phyloP scores from a whole-genome alignment of 2,329 filamentous ascomycete genomes.

The Albifimbria verrucaria region DNA sequence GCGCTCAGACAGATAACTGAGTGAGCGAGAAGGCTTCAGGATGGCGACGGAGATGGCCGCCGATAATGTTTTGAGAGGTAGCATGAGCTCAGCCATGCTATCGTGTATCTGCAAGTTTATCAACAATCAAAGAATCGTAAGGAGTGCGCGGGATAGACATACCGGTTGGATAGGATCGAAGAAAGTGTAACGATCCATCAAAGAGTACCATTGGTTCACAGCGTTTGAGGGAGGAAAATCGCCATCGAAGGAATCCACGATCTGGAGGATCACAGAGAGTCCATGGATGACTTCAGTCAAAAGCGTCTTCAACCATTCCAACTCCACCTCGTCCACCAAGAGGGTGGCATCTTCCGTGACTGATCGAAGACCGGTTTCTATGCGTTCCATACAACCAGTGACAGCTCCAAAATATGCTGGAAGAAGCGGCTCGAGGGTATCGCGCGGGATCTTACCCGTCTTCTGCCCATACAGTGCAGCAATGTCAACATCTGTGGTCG shows the following conservation, averaged over 20 bases:
- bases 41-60: slow-evolving; percentile 69
- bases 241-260: slow-evolving; percentile 57
- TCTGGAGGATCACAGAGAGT: slow-evolving; percentile 69
- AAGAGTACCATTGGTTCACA: slow-evolving; percentile 69
- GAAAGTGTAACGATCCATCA: slow-evolving; percentile 67
- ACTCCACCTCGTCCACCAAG: slow-evolving; percentile 49
- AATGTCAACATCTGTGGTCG: slow-evolving; percentile 21
- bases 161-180: slow-evolving; percentile 57
- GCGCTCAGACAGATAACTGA: slow-evolving; percentile 37
- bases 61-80: slow-evolving; percentile 66
- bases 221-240: slow-evolving; percentile 55
- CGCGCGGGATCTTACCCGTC: slow-evolving; percentile 18
- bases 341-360: slow-evolving; percentile 47
- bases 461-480: slow-evolving; percentile 27
- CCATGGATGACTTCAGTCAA: slow-evolving; percentile 71
- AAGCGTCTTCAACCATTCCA: slow-evolving; percentile 59
- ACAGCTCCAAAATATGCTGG: slow-evolving; percentile 47
- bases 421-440: slow-evolving; percentile 42
- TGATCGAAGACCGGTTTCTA: slow-evolving; percentile 46
- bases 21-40: slow-evolving; percentile 61
- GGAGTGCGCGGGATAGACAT: slow-evolving; percentile 7
- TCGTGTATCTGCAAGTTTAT: slow-evolving; percentile 31
- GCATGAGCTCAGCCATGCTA: slow-evolving; percentile 46
- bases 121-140: slow-evolving; percentile 11
- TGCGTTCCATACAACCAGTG: slow-evolving; percentile 44